Conservation (phyloP, 139 green algal species). For the Pycnococcus provasolii region DNA sequence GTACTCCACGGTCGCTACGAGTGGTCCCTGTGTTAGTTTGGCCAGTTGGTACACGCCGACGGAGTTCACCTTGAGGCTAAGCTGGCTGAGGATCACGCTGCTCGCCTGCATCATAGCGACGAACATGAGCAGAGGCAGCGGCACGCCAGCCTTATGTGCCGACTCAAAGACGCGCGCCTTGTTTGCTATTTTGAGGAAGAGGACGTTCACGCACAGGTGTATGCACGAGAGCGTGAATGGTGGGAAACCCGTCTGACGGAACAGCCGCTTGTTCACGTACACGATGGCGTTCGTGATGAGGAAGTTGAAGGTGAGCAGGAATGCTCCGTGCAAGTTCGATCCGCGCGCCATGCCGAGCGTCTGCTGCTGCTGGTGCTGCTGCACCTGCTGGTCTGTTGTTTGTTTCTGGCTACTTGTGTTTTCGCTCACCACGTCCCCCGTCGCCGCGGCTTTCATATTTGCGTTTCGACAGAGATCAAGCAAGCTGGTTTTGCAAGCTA, state of each 20-base stretch:
- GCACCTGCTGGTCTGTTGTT: too few relatives aligned
- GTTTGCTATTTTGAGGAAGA: background rate
- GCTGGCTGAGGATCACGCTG: background rate
- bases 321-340: too few relatives aligned
- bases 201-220: background rate
- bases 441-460: too few relatives aligned
- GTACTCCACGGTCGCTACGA: conserved; percentile 12
- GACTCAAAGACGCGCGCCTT: background rate
- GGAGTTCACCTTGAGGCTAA: conserved; percentile 10
- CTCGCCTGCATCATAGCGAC: background rate
- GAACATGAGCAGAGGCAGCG: background rate
- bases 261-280: conserved; percentile 10
- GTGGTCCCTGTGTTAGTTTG: conserved; percentile 8
- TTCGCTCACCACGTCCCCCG: too few relatives aligned
- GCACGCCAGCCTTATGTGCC: background rate
- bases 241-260: background rate
- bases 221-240: background rate
- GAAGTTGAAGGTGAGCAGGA: background rate
- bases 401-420: too few relatives aligned
- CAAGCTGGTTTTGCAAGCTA: too few relatives aligned
- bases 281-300: conserved; percentile 10
- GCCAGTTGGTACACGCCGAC: conserved; percentile 12
- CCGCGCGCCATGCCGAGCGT: too few relatives aligned
- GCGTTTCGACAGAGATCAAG: too few relatives aligned
- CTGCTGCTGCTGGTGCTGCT: too few relatives aligned